Evolutionary conservation across 2,329 filamentous ascomycete species (phyloP).

Genomic region (Phyllosticta citrichinensis): DNA sequence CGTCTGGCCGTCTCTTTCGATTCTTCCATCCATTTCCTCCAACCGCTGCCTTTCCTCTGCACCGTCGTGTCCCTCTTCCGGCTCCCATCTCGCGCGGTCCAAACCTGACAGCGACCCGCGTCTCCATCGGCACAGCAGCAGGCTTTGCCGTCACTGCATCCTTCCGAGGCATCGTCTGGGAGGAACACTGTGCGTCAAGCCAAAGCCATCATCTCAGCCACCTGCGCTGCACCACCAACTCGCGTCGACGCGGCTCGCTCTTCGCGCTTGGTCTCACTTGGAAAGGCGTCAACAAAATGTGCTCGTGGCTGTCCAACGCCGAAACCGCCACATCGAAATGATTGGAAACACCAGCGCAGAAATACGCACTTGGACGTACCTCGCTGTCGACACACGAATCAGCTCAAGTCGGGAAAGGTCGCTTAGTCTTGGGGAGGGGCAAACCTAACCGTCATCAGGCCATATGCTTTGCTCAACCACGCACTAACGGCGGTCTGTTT

Average conservation of each 20-base stretch:
- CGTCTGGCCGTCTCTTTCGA: not conserved
- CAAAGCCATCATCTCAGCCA: not conserved
- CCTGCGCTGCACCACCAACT: not conserved
- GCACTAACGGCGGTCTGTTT: not conserved
- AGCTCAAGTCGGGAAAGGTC: not conserved
- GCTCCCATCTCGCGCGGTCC: not conserved
- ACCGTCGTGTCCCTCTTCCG: not conserved
- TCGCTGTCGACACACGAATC: not conserved
- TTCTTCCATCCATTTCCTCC: not conserved
- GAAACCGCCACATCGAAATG: not conserved
- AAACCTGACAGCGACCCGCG: not conserved
- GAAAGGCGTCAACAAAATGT: not conserved
- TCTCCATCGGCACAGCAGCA: not conserved
- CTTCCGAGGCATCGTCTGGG: not conserved
- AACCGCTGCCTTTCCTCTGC: not conserved
- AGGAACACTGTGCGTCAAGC: not conserved
- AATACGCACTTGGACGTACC: no score
- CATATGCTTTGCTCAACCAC: not conserved
- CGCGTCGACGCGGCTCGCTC: not conserved
- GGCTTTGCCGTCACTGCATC: not conserved
- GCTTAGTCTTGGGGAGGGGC: not conserved
- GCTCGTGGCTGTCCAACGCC: not conserved
- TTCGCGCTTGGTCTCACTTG: not conserved
- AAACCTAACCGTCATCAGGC: not conserved
- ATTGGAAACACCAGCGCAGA: no score